Evolutionary conservation across 805 yeast genomes (phyloP), one percentile per base, ranked within the genome.

Genomic region (Ogataea trehalophila): DNA sequence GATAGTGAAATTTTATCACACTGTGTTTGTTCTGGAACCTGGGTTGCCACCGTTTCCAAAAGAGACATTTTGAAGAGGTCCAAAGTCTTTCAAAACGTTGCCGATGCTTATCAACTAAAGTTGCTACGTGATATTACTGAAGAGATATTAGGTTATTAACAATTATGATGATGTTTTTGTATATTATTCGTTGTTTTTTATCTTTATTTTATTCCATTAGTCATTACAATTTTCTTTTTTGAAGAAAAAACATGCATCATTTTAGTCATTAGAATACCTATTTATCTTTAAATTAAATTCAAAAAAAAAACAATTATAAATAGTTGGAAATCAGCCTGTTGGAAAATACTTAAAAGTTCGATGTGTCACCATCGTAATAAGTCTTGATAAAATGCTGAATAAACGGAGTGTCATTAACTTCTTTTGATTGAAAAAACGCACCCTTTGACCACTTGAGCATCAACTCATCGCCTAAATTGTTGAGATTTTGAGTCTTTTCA

Each of bases 11-110:
- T 94, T 77, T 76, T 89, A 33, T 72, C 72, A 31, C 81, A 81
- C 62, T 95, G 99, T 66, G 67, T 77, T 18, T 94, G 99, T 63
- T 92, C 99, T 0, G 99, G 99, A 8, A 62, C 67, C 15, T 90
- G 96, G 96, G 70, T 65, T 4, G 83, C 79, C 42, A 80, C 87
- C 0, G 62, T 81, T 18, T 60, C 71, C 5, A 68, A 70, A 42
- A 66, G 60, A 5, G 76, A 72, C 0, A 59, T 89, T 7, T 65
- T 70, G 16, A 67, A 68, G 43, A 71, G 72, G 44, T 57, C 83
- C 3, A 63, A 60, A 6, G 73, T 80, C 0, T 87, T 76, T 61
- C 68, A 68, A 20, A 81, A 78, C 48, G 81, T 89, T 14, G 79
- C 92, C 1, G 67, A 68, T 14, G 75, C 65, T 45, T 87, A 78